These are phyloP conservation scores for Camellia oleifera DNA, from an alignment of 179 eudicot species.

Conservation along the genomic window DNA sequence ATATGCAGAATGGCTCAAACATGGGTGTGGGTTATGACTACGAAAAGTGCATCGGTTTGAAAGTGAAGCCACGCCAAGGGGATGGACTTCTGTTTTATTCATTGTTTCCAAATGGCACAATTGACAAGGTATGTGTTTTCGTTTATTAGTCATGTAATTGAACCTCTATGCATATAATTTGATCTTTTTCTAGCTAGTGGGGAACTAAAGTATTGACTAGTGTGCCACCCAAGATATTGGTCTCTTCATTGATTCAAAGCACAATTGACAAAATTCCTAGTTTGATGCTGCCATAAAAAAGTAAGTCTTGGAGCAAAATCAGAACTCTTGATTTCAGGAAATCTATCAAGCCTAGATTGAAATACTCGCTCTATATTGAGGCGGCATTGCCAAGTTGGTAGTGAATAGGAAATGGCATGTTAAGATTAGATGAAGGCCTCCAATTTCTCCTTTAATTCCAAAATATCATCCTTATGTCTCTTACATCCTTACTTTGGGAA, in stretches of 20 bases:
- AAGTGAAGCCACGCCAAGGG: slow-evolving; percentile 64
- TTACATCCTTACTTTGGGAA: too few relatives aligned
- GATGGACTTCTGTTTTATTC: slow-evolving; percentile 75
- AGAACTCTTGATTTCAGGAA: too few relatives aligned
- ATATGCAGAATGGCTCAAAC: slow-evolving; percentile 50
- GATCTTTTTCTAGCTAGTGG: not conserved
- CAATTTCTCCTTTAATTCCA: too few relatives aligned
- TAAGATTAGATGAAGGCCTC: too few relatives aligned
- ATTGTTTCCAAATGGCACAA: slow-evolving; percentile 60
- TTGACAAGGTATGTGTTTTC: slow-evolving; percentile 52
- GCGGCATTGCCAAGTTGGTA: too few relatives aligned
- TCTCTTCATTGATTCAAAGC: not conserved
- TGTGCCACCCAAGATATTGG: not conserved
- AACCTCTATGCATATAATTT: not conserved
- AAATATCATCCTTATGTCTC: too few relatives aligned
- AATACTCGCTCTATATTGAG: too few relatives aligned
- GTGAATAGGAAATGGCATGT: too few relatives aligned
- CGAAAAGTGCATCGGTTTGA: slow-evolving; percentile 59
- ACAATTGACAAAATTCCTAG: not conserved
- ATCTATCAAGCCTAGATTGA: too few relatives aligned
- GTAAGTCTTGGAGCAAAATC: too few relatives aligned
- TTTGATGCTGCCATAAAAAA: not conserved
- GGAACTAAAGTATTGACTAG: not conserved
- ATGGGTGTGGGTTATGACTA: slow-evolving; percentile 50
- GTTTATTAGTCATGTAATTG: not conserved